Percentiles rank a stretch among this genome's conserved stretches.
These are phyloP conservation scores for Vigna reflexopilosa DNA, from an alignment of 306 rosid genomes.

Conservation along the genomic window DNA sequence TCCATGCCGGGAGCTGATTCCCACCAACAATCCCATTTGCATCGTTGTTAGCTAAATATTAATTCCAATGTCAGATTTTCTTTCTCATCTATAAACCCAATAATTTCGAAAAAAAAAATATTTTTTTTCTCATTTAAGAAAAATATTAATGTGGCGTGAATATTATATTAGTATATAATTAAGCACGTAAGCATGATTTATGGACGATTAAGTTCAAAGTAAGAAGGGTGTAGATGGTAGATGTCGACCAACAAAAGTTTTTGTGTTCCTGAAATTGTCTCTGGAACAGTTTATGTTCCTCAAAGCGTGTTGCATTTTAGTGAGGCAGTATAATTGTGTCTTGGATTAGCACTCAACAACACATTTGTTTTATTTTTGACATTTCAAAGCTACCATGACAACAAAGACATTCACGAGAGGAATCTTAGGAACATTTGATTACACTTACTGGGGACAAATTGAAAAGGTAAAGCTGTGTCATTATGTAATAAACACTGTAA, in stretches of 20 bases:
- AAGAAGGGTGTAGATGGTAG: slow-evolving; percentile 21
- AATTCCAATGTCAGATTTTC: background rate
- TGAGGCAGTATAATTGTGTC: slow-evolving; percentile 52
- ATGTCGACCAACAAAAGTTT: slow-evolving; percentile 43
- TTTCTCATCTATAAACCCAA: background rate
- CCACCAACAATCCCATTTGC: slow-evolving; percentile 34
- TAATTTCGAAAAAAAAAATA: background rate
- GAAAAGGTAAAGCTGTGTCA: slow-evolving; percentile 46
- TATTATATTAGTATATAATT: background rate
- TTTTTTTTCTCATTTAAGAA: background rate
- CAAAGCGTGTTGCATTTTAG: slow-evolving; percentile 41
- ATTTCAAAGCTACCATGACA: slow-evolving; percentile 43
- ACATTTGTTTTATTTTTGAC: slow-evolving; percentile 37
- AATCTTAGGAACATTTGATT: slow-evolving; percentile 47
- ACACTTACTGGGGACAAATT: slow-evolving; percentile 48
- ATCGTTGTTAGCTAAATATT: background rate
- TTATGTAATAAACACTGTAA: slow-evolving; percentile 42
- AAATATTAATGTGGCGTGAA: background rate
- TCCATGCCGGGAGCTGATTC: slow-evolving; percentile 22
- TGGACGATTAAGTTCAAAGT: slow-evolving; percentile 27
- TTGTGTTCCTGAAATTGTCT: slow-evolving; percentile 45
- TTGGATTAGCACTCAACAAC: slow-evolving; percentile 47
- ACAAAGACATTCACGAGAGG: slow-evolving; percentile 43
- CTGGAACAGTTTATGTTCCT: slow-evolving; percentile 38
- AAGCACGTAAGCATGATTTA: slow-evolving; percentile 22